Conservation (phyloP, 1,284 basidiomycete genomes). For the Sporisorium exsertum region DNA sequence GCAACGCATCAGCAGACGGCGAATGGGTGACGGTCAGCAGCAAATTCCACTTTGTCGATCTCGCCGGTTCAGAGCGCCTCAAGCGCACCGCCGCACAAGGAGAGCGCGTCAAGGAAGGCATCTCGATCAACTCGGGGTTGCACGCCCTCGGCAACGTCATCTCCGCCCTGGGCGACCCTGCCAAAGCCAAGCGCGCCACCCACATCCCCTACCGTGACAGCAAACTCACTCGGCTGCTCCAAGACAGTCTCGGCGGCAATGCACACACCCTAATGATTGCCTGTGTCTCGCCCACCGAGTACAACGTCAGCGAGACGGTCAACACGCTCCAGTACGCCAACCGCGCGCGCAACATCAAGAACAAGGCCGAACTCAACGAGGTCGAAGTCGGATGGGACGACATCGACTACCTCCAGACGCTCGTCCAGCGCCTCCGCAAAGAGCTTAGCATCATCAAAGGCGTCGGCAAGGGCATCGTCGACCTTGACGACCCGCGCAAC, state of each 20-base stretch:
- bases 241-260: slow-evolving; percentile 98
- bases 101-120: slow-evolving; percentile 93
- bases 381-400: slow-evolving; percentile 99
- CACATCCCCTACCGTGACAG: slow-evolving; percentile 98
- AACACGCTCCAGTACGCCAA: slow-evolving; percentile 99
- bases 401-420: slow-evolving; percentile 87
- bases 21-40: slow-evolving; percentile 84
- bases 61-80: slow-evolving; percentile 90
- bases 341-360: slow-evolving; percentile 96
- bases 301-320: slow-evolving; percentile 92
- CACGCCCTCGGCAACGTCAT: slow-evolving; percentile 98
- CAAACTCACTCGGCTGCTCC: slow-evolving; percentile 89
- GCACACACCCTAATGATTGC: slow-evolving; percentile 99
- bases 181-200: slow-evolving; percentile 72
- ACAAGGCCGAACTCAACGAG: slow-evolving; percentile 89
- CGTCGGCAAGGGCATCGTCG: slow-evolving; percentile 68
- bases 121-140: slow-evolving; percentile 88
- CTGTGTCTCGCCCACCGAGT: slow-evolving; percentile 94
- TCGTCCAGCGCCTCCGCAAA: slow-evolving; percentile 76
- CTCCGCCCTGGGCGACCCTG: slow-evolving; percentile 94
- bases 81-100: slow-evolving; percentile 75
- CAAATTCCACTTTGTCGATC: slow-evolving; percentile 98
- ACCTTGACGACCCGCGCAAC: slow-evolving; percentile 39
- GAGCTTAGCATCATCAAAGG: slow-evolving; percentile 84
- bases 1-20: slow-evolving; percentile 32